A percentile compares a stretch with the other conserved stretches of the same genome.
These are phyloP conservation scores for Porcisia hertigi DNA, from an alignment of 208 protist species.

Conservation along the genomic window DNA sequence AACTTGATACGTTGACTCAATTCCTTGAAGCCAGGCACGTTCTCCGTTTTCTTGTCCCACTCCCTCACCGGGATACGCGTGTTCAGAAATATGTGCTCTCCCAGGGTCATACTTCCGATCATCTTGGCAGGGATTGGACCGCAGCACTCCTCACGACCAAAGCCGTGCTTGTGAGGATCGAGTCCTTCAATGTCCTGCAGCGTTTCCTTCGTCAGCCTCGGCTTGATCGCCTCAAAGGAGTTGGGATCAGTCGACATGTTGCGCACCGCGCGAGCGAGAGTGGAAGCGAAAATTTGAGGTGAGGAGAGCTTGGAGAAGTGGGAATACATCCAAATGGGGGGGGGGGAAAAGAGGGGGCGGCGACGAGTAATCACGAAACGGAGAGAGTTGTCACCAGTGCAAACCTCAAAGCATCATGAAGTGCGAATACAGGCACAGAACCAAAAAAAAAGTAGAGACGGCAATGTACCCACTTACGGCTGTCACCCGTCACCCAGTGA, in stretches of 20 bases:
- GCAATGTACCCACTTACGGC: too few species aligned
- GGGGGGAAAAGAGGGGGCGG: background rate
- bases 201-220: constrained; percentile 50
- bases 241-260: constrained; percentile 33
- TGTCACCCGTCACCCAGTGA: too few species aligned
- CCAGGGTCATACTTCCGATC: constrained; percentile 74
- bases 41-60: constrained; percentile 68
- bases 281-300: background rate
- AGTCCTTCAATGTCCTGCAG: constrained; percentile 90
- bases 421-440: too few species aligned
- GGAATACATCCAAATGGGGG: background rate
- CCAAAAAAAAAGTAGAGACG: background rate
- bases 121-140: constrained; percentile 68
- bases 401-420: too few species aligned
- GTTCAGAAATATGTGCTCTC: constrained; percentile 79
- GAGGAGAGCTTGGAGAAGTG: background rate
- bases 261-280: background rate
- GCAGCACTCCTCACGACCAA: constrained; percentile 88
- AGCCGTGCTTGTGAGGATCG: constrained; percentile 72
- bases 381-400: too few species aligned
- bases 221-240: constrained; percentile 62
- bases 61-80: constrained; percentile 57
- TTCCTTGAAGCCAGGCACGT: constrained; percentile 62
- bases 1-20: constrained; percentile 35
- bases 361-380: background rate